Percentiles rank a stretch among this genome's conserved stretches.
phyloP scores from a whole-genome alignment of 768 basidiomycete genomes.

The Harrya chromipes region DNA sequence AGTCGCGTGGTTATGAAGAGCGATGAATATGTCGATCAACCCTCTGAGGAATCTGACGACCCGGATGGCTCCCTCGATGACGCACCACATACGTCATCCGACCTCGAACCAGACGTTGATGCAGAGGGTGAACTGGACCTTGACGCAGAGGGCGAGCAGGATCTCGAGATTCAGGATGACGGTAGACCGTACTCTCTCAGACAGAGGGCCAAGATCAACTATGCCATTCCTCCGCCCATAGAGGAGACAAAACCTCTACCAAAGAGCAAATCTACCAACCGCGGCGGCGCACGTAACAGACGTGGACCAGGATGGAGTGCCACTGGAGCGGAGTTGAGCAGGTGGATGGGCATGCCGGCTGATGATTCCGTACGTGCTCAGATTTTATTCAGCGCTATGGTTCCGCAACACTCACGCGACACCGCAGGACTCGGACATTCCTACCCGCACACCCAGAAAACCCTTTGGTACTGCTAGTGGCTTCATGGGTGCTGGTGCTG shows the following conservation, averaged over 20 bases:
- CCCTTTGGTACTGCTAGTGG: constrained; percentile 53
- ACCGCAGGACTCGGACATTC: constrained; percentile 65
- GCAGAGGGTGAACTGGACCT: constrained; percentile 40
- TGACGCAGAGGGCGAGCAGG: constrained; percentile 38
- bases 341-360: constrained; percentile 69
- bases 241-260: constrained; percentile 56
- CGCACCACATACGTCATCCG: constrained; percentile 41
- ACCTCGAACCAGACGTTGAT: constrained; percentile 35
- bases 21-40: constrained; percentile 51
- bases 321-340: constrained; percentile 69
- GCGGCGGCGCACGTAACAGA: constrained; percentile 38
- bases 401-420: neutral
- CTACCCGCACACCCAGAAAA: constrained; percentile 68
- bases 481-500: constrained; percentile 46
- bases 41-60: constrained; percentile 49
- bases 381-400: neutral
- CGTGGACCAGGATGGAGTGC: constrained; percentile 76
- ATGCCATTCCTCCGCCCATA: constrained; percentile 77
- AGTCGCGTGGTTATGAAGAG: constrained; percentile 35
- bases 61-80: constrained; percentile 62
- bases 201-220: constrained; percentile 64
- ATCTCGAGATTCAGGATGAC: constrained; percentile 40
- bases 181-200: constrained; percentile 54
- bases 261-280: constrained; percentile 37
- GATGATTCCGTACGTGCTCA: constrained; percentile 62